Base-by-base conservation (phyloP, 176 grass and related monocot species). In the Echinochloa phyllopogon region DNA sequence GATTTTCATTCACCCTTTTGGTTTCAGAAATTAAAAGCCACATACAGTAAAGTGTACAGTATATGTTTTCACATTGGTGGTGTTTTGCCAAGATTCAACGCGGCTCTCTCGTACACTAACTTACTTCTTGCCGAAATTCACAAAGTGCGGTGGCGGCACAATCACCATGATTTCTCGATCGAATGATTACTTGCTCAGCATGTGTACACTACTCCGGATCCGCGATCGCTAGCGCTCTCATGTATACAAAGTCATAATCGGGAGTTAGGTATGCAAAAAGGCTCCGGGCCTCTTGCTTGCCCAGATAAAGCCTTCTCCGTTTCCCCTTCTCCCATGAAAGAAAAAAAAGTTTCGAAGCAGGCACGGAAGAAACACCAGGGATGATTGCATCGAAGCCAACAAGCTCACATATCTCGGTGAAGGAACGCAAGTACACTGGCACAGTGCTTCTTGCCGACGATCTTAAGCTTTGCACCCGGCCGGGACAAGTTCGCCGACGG, bases 151-250 rank as follows among this genome's bases (percentile, higher is more conserved):
- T 78, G 40, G 4, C 49, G 48, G 4, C 44, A 13, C 47, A 21
- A 59, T 41, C 39, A 20, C 53, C 78, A 64, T 56, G 53, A 73
- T 88, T 72, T 47, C 38, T 6, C 42, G 48, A 66, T 6, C 42
- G 48, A 66, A 84, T 84, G 74, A 74, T 65, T 72, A 84, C 47
- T 47, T 4, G 47, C 38, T 72, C 57, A 79, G 25, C 67, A 58
- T 66, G 66, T 84, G 65, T 75, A 88, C 25, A 25, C 38, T 66
- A 53, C 20, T 66, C 65, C 20, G 37, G 58, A 80, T 66, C 44
- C 48, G 24, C 6, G 39, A 20, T 44, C 38, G 2, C 25, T 15
- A 33, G 29, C 29, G 29, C 23, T 57, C 49, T 27, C 59, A 56
- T 29, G 27, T 14, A 72, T 40, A 57, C 24, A 56, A 65, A 47